These are phyloP conservation scores for Trichoderma erinaceum DNA, from an alignment of 495 filamentous ascomycete species.

Conservation along the genomic window DNA sequence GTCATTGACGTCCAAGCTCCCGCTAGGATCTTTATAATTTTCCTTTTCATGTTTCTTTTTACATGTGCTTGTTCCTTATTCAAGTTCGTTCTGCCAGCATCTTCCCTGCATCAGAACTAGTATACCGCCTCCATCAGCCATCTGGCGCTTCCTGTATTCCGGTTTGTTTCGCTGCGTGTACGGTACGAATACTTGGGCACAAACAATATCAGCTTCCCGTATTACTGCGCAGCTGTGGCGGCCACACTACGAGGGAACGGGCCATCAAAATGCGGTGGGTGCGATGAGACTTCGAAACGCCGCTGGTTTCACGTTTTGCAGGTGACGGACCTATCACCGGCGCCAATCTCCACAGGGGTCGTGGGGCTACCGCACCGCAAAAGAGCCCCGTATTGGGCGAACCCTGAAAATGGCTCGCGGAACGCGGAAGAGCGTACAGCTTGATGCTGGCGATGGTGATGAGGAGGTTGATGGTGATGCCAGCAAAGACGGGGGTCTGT, in stretches of 20 bases:
- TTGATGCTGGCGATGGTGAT: neutral
- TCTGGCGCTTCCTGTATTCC: no score
- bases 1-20: constrained; percentile 1
- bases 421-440: neutral
- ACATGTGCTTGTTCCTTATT: no score
- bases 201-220: no score
- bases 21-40: neutral
- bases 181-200: no score
- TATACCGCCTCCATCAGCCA: no score
- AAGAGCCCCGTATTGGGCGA: neutral
- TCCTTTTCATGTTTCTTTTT: no score
- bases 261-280: neutral
- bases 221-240: neutral
- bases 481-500: neutral
- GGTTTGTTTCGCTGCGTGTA: no score
- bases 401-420: constrained; percentile 8
- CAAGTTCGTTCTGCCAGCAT: no score
- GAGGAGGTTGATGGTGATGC: neutral
- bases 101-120: no score
- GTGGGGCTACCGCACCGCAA: neutral
- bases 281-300: constrained; percentile 13
- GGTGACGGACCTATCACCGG: neutral
- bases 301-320: constrained; percentile 13
- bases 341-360: neutral
- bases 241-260: neutral